A percentile compares a stretch with the other conserved stretches of the same genome.
Evolutionary conservation across 23 red algal genomes (phyloP).

Genomic region (Agarophyton chilense): DNA sequence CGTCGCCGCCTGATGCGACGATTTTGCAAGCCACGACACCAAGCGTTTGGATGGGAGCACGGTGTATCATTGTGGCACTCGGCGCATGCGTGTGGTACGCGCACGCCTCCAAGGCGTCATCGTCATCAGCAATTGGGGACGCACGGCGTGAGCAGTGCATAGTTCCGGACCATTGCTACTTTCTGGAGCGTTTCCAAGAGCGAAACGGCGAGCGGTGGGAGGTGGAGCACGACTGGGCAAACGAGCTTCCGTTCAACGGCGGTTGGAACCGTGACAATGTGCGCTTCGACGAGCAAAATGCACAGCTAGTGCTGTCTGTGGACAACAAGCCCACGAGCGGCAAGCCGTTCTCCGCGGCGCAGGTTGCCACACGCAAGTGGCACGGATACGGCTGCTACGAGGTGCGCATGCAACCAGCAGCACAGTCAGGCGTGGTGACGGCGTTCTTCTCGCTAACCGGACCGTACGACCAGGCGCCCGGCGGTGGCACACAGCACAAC

Average conservation of each 20-base stretch:
- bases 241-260: constrained; percentile 25
- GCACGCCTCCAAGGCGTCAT: too few species aligned
- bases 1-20: too few species aligned
- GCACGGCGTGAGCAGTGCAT: not conserved
- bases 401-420: constrained; percentile 29
- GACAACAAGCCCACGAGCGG: not conserved
- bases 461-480: not conserved
- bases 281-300: not conserved
- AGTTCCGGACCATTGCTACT: not conserved
- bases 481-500: not conserved
- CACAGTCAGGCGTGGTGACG: not conserved
- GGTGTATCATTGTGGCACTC: too few species aligned
- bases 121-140: too few species aligned
- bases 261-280: constrained; percentile 6
- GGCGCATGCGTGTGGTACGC: too few species aligned
- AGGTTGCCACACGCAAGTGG: not conserved
- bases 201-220: constrained; percentile 16
- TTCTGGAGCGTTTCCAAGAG: not conserved
- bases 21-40: too few species aligned
- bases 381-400: constrained; percentile 34
- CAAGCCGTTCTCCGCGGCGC: not conserved
- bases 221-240: constrained; percentile 29
- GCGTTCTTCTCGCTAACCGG: constrained; percentile 35
- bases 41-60: too few species aligned
- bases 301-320: not conserved